These are phyloP conservation scores for Xylaria sp. DNA, from an alignment of 2,329 filamentous ascomycete genomes.

Conservation along the genomic window DNA sequence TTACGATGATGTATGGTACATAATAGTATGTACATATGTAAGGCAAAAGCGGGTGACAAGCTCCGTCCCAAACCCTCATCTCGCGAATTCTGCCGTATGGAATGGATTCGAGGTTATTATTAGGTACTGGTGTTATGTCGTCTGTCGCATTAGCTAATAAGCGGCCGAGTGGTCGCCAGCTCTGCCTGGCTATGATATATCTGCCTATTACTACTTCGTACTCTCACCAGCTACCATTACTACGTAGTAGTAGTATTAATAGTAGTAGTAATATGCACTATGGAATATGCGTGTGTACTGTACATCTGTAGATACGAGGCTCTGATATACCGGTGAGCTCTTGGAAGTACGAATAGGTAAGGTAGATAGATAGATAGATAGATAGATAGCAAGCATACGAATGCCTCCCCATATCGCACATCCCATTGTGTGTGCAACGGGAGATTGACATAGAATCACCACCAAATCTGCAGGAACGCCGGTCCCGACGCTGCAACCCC, in stretches of 20 bases:
- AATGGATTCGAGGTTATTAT: not conserved
- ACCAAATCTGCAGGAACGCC: not conserved
- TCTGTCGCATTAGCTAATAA: too few species aligned
- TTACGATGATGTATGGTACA: conserved; percentile 22
- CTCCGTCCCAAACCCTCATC: conserved; percentile 7
- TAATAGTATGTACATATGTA: too few species aligned
- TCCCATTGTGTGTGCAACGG: not conserved
- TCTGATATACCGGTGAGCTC: too few species aligned
- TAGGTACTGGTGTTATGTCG: not conserved
- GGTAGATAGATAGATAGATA: too few species aligned
- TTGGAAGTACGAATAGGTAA: too few species aligned
- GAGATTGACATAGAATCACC: not conserved
- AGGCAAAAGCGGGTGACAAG: conserved; percentile 22
- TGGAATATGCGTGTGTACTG: too few species aligned
- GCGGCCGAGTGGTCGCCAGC: not conserved
- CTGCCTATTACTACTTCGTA: not conserved
- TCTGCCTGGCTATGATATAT: not conserved
- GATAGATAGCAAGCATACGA: too few species aligned
- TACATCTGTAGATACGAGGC: too few species aligned
- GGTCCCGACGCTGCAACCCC: not conserved
- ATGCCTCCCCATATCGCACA: not conserved
- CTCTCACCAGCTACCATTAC: too few species aligned
- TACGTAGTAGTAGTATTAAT: not conserved
- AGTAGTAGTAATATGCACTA: not conserved
- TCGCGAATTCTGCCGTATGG: not conserved